Evolutionary conservation across 1,139 yeast genomes (phyloP).

Genomic region (Kurtzmaniella natalensis): DNA sequence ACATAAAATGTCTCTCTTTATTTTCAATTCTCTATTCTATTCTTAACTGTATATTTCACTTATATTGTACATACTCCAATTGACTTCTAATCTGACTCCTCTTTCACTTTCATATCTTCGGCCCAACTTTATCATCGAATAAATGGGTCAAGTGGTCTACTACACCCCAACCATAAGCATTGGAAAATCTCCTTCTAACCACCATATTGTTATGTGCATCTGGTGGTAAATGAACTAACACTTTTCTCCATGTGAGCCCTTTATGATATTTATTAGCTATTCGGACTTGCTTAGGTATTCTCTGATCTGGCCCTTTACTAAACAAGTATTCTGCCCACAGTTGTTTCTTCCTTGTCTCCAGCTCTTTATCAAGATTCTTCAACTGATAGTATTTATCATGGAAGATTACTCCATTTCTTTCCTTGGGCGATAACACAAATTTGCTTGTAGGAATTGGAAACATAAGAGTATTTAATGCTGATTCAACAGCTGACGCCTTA

Average conservation of each 20-base stretch:
- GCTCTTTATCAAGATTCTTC: constrained; percentile 51
- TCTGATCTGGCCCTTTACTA: constrained; percentile 20
- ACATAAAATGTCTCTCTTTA: no score
- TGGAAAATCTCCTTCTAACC: constrained; percentile 83
- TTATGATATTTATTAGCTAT: constrained; percentile 88
- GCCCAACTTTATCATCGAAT: constrained; percentile 12
- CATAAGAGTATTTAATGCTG: constrained; percentile 38
- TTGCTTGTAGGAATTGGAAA: constrained; percentile 39
- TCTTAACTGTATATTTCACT: no score
- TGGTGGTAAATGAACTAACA: constrained; percentile 77
- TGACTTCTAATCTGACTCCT: no score
- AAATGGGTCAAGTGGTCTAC: constrained; percentile 65
- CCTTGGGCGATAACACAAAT: constrained; percentile 31
- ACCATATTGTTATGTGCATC: constrained; percentile 95
- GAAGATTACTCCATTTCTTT: constrained; percentile 55
- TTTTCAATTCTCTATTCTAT: no score
- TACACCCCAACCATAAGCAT: constrained; percentile 96
- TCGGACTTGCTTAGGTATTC: constrained; percentile 57
- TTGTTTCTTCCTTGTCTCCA: constrained; percentile 8
- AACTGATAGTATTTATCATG: constrained; percentile 79
- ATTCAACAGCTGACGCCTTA: constrained; percentile 41
- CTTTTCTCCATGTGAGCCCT: constrained; percentile 84
- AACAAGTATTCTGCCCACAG: constrained; percentile 9
- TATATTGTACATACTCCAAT: no score
- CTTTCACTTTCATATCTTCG: constrained; percentile 2